phyloP scores from a whole-genome alignment of 2,329 filamentous ascomycete species.

The Sordariomycetes sp. region DNA sequence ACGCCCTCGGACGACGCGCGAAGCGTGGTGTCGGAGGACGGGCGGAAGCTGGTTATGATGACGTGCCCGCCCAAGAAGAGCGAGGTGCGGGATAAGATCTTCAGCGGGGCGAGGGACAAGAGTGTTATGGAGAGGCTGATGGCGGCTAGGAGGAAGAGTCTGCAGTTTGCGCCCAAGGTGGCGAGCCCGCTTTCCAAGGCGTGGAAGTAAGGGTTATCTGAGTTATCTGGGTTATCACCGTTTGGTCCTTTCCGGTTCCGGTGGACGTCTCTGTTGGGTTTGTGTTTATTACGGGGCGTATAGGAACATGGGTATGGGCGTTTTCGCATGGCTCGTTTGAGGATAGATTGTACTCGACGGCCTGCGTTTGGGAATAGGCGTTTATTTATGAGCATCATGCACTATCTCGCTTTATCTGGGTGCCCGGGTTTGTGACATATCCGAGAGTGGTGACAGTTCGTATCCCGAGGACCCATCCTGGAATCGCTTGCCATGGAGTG shows the following conservation, averaged over 20 bases:
- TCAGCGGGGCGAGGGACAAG: slow-evolving; percentile 39
- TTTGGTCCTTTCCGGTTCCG: neutral
- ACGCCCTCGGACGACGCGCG: slow-evolving; percentile 27
- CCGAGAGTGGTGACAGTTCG: too few species aligned
- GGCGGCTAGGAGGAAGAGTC: slow-evolving; percentile 64
- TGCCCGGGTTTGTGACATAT: too few species aligned
- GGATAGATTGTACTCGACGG: neutral
- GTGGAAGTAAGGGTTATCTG: slow-evolving; percentile 32
- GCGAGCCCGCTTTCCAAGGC: slow-evolving; percentile 58
- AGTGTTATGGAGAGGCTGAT: slow-evolving; percentile 52
- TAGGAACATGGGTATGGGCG: neutral
- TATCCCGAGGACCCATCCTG: too few species aligned
- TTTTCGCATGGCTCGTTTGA: neutral
- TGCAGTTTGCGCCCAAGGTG: slow-evolving; percentile 67
- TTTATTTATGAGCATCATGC: neutral
- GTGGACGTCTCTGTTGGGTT: neutral
- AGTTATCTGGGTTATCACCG: neutral
- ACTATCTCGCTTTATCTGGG: too few species aligned
- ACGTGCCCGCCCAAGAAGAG: slow-evolving; percentile 33
- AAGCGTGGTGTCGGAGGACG: slow-evolving; percentile 17
- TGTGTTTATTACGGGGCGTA: neutral
- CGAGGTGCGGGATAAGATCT: slow-evolving; percentile 29
- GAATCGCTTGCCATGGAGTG: too few species aligned
- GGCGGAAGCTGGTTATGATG: slow-evolving; percentile 30
- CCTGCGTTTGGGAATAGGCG: neutral